A percentile compares a stretch with the other conserved stretches of the same genome.
These are phyloP conservation scores for Candida multigemmis DNA, from an alignment of 805 yeast species.

Conservation along the genomic window DNA sequence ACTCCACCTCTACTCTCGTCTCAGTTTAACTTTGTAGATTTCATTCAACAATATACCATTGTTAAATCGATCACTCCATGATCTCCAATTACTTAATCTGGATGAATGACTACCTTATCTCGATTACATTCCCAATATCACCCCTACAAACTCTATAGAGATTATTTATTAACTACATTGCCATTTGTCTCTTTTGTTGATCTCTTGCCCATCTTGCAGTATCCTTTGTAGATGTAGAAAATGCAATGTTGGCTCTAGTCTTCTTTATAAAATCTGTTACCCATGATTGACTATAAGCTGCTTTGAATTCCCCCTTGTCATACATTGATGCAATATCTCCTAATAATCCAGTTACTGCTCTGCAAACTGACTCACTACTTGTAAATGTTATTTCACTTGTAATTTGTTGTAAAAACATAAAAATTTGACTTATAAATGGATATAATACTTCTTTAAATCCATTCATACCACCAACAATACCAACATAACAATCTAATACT, in stretches of 20 bases:
- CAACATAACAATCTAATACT: slow-evolving; percentile 92
- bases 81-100: too few relatives aligned
- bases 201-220: slow-evolving; percentile 98
- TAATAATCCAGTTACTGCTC: slow-evolving; percentile 81
- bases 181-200: slow-evolving; percentile 47
- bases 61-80: too few relatives aligned
- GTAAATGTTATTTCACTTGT: slow-evolving; percentile 52
- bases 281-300: slow-evolving; percentile 67
- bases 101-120: too few relatives aligned
- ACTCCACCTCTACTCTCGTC: too few relatives aligned
- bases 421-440: slow-evolving; percentile 61
- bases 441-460: slow-evolving; percentile 49
- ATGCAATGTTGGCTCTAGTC: slow-evolving; percentile 56
- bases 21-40: too few relatives aligned
- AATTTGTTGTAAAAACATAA: slow-evolving; percentile 56
- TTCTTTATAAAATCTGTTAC: slow-evolving; percentile 66
- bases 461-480: slow-evolving; percentile 85
- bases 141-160: too few relatives aligned
- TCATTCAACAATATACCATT: too few relatives aligned
- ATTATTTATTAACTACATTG: too few relatives aligned
- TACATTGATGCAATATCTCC: slow-evolving; percentile 91
- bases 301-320: slow-evolving; percentile 66
- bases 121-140: too few relatives aligned
- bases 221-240: slow-evolving; percentile 62
- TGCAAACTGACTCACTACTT: slow-evolving; percentile 59